phyloP scores from a whole-genome alignment of 805 yeast genomes.

The Zygoascus flipseniorum region DNA sequence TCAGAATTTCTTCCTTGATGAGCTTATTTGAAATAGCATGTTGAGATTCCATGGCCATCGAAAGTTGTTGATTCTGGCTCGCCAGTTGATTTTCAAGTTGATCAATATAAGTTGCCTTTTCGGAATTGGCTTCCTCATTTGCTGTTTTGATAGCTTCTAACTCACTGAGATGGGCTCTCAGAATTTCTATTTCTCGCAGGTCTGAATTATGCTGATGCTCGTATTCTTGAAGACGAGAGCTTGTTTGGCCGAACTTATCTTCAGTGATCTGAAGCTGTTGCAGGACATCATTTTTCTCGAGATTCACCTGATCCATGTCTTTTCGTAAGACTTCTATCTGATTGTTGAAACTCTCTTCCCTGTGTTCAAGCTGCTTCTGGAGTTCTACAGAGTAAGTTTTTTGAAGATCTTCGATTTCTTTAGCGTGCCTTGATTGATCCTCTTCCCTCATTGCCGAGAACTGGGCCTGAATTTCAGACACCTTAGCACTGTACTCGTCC shows the following conservation, averaged over 20 bases:
- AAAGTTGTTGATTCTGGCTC: constrained; percentile 7
- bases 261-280: constrained; percentile 15
- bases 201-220: constrained; percentile 21
- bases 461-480: neutral
- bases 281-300: constrained; percentile 6
- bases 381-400: constrained; percentile 15
- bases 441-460: no score
- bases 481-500: constrained; percentile 1
- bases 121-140: neutral
- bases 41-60: constrained; percentile 26
- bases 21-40: constrained; percentile 31
- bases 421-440: neutral
- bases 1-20: constrained; percentile 41
- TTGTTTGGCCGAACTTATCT: constrained; percentile 6
- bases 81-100: neutral
- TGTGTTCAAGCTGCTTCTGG: neutral
- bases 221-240: constrained; percentile 16
- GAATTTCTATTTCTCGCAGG: constrained; percentile 19
- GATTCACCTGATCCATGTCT: neutral
- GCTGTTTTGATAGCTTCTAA: constrained; percentile 18
- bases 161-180: constrained; percentile 24
- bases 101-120: neutral
- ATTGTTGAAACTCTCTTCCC: neutral
- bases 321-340: neutral
- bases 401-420: constrained; percentile 13